These are phyloP conservation scores for Hondaea fermentalgiana DNA, from an alignment of 108 stramenopile species.

Conservation along the genomic window DNA sequence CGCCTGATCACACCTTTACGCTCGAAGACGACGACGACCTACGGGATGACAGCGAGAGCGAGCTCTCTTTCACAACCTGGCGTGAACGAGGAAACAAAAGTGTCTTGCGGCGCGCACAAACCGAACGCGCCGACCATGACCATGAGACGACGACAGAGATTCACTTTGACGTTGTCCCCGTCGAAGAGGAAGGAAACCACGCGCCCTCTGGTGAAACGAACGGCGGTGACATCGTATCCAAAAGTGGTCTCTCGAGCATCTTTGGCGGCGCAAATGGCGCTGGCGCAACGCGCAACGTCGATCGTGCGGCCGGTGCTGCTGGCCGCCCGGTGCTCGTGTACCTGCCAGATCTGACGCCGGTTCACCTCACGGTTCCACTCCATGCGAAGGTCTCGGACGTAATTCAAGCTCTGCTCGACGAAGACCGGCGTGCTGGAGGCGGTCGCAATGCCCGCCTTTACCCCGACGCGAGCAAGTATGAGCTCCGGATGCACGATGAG, in stretches of 20 bases:
- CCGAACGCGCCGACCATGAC: background rate
- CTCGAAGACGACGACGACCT: slow-evolving; percentile 3
- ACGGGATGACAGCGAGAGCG: background rate
- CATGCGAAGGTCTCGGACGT: background rate
- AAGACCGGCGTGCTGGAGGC: background rate
- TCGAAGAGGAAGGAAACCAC: background rate
- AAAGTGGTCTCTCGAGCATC: too few species aligned
- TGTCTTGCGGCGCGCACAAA: background rate
- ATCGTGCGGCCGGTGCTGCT: background rate
- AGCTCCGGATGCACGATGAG: slow-evolving; percentile 29
- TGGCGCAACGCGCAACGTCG: background rate
- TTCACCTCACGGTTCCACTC: background rate
- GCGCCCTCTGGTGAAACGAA: background rate
- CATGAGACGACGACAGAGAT: background rate
- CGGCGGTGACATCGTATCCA: too few species aligned
- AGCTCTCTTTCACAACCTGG: background rate
- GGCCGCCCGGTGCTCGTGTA: background rate
- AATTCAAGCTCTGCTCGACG: background rate
- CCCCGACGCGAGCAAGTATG: slow-evolving; percentile 7
- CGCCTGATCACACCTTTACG: background rate
- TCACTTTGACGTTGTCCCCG: background rate
- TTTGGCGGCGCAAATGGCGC: too few species aligned
- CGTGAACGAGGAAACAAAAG: background rate
- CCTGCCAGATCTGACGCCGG: background rate
- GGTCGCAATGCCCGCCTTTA: background rate